phyloP scores from a whole-genome alignment of 768 basidiomycete species.

The Chalciporus sphaerocephalus region DNA sequence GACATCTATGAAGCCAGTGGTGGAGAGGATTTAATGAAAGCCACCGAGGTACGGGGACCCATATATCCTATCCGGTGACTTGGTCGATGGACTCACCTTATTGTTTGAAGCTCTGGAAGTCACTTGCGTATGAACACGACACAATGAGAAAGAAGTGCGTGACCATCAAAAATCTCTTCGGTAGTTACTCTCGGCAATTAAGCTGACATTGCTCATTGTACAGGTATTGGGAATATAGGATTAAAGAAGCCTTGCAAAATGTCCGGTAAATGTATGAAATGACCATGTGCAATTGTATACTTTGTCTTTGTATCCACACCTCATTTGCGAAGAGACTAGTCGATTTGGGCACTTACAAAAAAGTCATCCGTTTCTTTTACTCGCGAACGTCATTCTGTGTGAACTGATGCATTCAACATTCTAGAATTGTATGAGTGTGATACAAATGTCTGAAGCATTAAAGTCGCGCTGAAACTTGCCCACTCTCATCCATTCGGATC shows the following conservation, averaged over 20 bases:
- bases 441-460: constrained; percentile 8
- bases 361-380: neutral
- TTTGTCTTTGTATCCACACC: neutral
- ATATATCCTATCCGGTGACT: neutral
- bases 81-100: constrained; percentile 8
- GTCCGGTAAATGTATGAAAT: constrained; percentile 16
- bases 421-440: neutral
- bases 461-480: constrained; percentile 24
- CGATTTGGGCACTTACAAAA: neutral
- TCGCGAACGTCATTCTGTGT: neutral
- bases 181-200: constrained; percentile 20
- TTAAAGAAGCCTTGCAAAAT: constrained; percentile 43
- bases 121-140: constrained; percentile 65
- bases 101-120: constrained; percentile 61
- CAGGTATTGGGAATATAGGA: constrained; percentile 80
- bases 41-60: constrained; percentile 41
- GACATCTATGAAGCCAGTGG: constrained; percentile 64
- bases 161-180: constrained; percentile 8
- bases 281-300: constrained; percentile 8
- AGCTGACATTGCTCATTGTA: constrained; percentile 13
- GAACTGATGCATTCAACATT: neutral
- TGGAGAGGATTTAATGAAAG: constrained; percentile 43
- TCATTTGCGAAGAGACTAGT: neutral
- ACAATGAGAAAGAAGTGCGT: constrained; percentile 71
- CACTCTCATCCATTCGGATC: constrained; percentile 38